phyloP scores from a whole-genome alignment of 495 filamentous ascomycete species.

The Penicillium soppii region DNA sequence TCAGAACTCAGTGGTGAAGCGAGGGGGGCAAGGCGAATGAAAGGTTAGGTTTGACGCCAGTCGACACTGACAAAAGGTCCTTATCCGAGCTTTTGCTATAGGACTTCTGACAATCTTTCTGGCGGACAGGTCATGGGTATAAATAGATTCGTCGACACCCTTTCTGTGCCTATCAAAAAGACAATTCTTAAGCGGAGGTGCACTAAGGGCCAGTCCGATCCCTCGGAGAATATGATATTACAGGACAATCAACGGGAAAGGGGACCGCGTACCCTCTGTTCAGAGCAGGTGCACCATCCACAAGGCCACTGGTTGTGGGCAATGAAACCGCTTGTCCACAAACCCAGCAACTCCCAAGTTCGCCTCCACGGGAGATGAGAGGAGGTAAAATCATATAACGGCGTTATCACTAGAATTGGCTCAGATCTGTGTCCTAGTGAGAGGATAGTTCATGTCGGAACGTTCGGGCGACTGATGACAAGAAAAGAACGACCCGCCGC shows the following conservation, averaged over 20 bases:
- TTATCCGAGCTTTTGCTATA: constrained; percentile 1
- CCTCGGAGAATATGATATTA: constrained; percentile 16
- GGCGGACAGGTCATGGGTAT: constrained; percentile 11
- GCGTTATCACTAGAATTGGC: neutral
- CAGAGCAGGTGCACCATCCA: constrained; percentile 12
- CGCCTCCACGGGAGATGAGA: neutral
- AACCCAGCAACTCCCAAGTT: neutral
- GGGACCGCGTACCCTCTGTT: constrained; percentile 4
- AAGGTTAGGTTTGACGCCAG: constrained; percentile 3
- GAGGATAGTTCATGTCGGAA: constrained; percentile 21
- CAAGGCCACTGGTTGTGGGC: neutral
- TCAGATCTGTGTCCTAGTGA: constrained; percentile 3
- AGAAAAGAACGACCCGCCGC: constrained; percentile 33
- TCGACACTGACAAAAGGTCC: constrained; percentile 10
- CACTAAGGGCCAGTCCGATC: neutral
- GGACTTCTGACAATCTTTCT: constrained; percentile 8
- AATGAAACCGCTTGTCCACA: constrained; percentile 7
- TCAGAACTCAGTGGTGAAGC: constrained; percentile 1
- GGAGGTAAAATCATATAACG: neutral
- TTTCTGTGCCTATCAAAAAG: constrained; percentile 1
- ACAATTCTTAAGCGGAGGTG: constrained; percentile 6
- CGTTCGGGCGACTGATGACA: constrained; percentile 13
- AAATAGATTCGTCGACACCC: constrained; percentile 8
- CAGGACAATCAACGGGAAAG: constrained; percentile 5
- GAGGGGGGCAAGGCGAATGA: constrained; percentile 3